A percentile compares a stretch with the other conserved stretches of the same genome.
Evolutionary conservation across 352 stramenopile species (phyloP).

Genomic region (Halophytophthora polymorphica): DNA sequence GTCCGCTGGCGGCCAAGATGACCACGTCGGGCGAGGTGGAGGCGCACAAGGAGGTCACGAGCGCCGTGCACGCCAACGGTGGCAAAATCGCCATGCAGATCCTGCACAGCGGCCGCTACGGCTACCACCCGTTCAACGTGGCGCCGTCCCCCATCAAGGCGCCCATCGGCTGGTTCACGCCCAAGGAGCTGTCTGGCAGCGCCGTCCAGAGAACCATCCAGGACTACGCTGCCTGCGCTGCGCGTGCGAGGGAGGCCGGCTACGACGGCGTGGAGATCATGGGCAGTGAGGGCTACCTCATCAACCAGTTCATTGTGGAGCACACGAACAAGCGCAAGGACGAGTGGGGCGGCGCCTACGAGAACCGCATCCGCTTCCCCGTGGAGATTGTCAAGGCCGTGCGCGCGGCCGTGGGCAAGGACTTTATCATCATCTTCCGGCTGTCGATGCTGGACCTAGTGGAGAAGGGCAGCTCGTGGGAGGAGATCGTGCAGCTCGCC

Average conservation of each 20-base stretch:
- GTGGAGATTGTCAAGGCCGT: conserved; percentile 93
- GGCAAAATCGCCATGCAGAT: conserved; percentile 92
- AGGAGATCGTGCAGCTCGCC: conserved; percentile 90
- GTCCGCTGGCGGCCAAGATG: conserved; percentile 93
- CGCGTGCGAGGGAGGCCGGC: conserved; percentile 84
- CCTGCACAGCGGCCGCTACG: conserved; percentile 93
- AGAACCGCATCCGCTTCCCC: conserved; percentile 93
- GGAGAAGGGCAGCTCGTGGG: conserved; percentile 83
- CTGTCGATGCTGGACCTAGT: conserved; percentile 97
- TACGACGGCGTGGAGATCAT: conserved; percentile 99
- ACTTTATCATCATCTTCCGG: conserved; percentile 98
- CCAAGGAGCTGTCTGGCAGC: conserved; percentile 71
- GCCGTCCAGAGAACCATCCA: conserved; percentile 91
- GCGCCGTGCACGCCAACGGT: conserved; percentile 88
- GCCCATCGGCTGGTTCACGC: conserved; percentile 92
- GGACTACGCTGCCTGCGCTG: conserved; percentile 91
- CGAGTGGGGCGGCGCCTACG: conserved; percentile 92
- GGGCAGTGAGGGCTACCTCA: conserved; percentile 97
- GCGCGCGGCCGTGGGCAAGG: conserved; percentile 81
- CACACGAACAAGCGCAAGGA: conserved; percentile 95
- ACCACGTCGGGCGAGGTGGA: conserved; percentile 87
- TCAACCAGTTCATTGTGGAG: conserved; percentile 97
- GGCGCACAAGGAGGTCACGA: conserved; percentile 91
- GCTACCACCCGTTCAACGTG: conserved; percentile 95
- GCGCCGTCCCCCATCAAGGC: conserved; percentile 91